These are phyloP conservation scores for Podaxis sp. DNA, from an alignment of 768 basidiomycete species.

Conservation along the genomic window DNA sequence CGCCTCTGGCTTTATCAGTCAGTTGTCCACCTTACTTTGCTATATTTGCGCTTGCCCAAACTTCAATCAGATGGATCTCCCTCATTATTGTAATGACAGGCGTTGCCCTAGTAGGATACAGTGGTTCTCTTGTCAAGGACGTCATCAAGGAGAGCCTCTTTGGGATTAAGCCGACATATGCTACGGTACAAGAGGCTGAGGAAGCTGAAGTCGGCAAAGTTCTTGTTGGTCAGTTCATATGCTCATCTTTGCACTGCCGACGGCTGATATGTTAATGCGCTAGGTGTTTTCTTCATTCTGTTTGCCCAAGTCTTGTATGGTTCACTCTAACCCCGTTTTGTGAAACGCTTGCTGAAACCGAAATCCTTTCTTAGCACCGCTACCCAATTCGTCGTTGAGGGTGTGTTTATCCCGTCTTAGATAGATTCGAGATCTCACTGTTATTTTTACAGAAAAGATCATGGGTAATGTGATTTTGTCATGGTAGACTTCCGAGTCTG, in stretches of 20 bases:
- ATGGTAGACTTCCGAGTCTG: background rate
- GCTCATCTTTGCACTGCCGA: conserved; percentile 21
- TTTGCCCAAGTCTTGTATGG: conserved; percentile 94
- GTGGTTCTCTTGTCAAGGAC: conserved; percentile 86
- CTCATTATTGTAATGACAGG: conserved; percentile 87
- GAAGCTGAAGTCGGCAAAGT: conserved; percentile 67
- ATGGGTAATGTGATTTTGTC: conserved; percentile 47
- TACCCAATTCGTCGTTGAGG: conserved; percentile 90
- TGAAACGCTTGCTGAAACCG: conserved; percentile 15
- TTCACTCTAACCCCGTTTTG: conserved; percentile 18
- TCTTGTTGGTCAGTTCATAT: conserved; percentile 58
- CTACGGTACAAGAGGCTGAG: conserved; percentile 46
- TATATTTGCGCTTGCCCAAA: background rate
- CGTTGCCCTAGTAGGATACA: conserved; percentile 82
- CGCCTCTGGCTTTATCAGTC: conserved; percentile 88
- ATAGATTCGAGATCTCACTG: conserved; percentile 9
- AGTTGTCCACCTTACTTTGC: conserved; percentile 18
- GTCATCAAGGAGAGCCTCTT: conserved; percentile 48
- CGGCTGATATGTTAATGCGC: conserved; percentile 14
- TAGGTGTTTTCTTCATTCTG: conserved; percentile 87
- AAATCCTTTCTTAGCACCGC: conserved; percentile 61
- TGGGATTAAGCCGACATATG: conserved; percentile 31
- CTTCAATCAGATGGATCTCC: conserved; percentile 73
- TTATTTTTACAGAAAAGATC: conserved; percentile 69
- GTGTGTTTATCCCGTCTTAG: conserved; percentile 25